phyloP scores from a whole-genome alignment of 768 basidiomycete species.

The Tephrocybe sp. region DNA sequence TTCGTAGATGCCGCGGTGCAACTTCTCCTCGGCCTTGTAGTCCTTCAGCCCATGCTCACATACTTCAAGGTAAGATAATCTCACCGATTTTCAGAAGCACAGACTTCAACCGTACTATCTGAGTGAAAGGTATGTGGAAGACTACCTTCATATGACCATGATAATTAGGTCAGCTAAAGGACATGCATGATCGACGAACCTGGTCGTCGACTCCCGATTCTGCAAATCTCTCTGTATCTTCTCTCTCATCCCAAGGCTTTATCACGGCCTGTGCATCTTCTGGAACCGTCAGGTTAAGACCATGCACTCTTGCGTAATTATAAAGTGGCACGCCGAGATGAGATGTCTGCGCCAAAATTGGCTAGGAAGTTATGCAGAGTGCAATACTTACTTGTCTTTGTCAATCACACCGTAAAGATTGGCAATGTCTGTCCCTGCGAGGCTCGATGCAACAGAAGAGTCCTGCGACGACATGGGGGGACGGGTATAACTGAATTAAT shows the following conservation, averaged over 20 bases:
- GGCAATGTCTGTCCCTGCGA: conserved; percentile 47
- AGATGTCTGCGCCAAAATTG: conserved; percentile 16
- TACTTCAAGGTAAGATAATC: conserved; percentile 11
- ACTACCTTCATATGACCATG: conserved; percentile 52
- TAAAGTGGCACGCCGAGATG: conserved; percentile 23
- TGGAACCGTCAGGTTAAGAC: conserved; percentile 77
- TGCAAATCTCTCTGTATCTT: conserved; percentile 61
- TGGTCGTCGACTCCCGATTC: conserved; percentile 88
- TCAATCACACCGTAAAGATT: conserved; percentile 65
- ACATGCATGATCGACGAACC: conserved; percentile 37
- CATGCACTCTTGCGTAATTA: conserved; percentile 68
- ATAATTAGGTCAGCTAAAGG: conserved; percentile 8
- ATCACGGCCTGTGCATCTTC: conserved; percentile 77
- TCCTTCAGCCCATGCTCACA: neutral
- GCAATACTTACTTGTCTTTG: conserved; percentile 57
- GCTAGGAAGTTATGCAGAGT: conserved; percentile 2
- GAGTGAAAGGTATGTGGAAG: conserved; percentile 77
- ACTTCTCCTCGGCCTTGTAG: conserved; percentile 66
- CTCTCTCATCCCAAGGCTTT: conserved; percentile 81
- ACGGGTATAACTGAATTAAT: neutral
- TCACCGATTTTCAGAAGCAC: conserved; percentile 76
- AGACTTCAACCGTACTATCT: conserved; percentile 76
- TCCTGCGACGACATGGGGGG: conserved; percentile 15
- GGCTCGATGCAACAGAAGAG: conserved; percentile 42
- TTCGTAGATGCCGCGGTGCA: conserved; percentile 72